Conservation (phyloP, 1,284 basidiomycete genomes). For the Bondarzewia mesenterica region DNA sequence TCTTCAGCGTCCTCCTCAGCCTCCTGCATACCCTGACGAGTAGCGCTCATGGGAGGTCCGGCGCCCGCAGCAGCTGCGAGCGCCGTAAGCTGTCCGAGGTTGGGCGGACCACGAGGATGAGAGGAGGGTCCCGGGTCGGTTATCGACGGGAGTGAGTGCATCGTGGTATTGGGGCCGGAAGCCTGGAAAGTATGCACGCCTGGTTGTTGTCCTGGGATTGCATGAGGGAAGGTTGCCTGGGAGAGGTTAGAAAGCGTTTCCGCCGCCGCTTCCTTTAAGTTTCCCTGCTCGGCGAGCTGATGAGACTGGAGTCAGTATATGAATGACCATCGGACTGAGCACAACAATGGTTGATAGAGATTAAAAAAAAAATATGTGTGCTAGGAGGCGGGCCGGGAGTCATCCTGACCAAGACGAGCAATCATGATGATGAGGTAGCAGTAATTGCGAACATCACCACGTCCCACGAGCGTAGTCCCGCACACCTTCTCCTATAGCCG, state of each 20-base stretch:
- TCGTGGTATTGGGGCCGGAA: not conserved
- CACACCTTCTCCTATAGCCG: no score
- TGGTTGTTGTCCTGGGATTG: slow-evolving; percentile 18
- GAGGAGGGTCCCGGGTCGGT: slow-evolving; percentile 63
- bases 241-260: slow-evolving; percentile 56
- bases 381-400: no score
- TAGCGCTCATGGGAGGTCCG: not conserved
- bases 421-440: no score
- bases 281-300: slow-evolving; percentile 28
- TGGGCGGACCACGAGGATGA: slow-evolving; percentile 63
- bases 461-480: no score
- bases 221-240: slow-evolving; percentile 27
- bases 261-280: slow-evolving; percentile 51
- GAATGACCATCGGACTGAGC: no score
- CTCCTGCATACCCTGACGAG: slow-evolving; percentile 17
- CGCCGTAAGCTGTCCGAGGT: slow-evolving; percentile 49
- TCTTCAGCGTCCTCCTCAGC: slow-evolving; percentile 29
- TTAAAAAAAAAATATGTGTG: no score
- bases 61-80: slow-evolving; percentile 26
- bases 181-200: not conserved
- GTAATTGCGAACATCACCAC: no score
- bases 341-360: no score
- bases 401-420: no score
- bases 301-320: slow-evolving; percentile 13
- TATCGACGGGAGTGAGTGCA: slow-evolving; percentile 9